phyloP scores from a whole-genome alignment of 352 stramenopile genomes.

The Globisporangium ultimum region DNA sequence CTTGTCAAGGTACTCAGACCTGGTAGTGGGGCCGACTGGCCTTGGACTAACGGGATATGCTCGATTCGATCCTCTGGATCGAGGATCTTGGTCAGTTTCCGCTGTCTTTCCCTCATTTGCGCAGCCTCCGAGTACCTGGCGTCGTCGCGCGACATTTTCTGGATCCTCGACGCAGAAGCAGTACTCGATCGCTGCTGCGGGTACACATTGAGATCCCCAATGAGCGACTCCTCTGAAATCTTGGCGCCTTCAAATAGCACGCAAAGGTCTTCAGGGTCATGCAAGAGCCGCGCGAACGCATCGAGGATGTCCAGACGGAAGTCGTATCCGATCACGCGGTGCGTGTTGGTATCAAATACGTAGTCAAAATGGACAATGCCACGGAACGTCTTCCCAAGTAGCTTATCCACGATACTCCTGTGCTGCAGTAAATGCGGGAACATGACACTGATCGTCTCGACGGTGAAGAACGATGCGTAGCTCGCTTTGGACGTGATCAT shows the following conservation, averaged over 20 bases:
- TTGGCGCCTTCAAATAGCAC: constrained; percentile 34
- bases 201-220: constrained; percentile 39
- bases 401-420: constrained; percentile 19
- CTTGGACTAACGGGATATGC: background rate
- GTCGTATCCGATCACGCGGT: constrained; percentile 38
- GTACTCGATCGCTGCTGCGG: background rate
- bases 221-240: constrained; percentile 51
- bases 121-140: constrained; percentile 1
- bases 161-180: background rate
- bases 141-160: constrained; percentile 8
- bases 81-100: constrained; percentile 10
- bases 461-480: constrained; percentile 39
- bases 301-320: constrained; percentile 40
- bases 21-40: constrained; percentile 1
- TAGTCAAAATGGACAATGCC: constrained; percentile 37
- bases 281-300: constrained; percentile 38
- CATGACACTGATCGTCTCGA: constrained; percentile 44
- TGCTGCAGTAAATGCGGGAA: constrained; percentile 40
- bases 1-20: background rate
- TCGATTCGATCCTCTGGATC: constrained; percentile 2
- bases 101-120: background rate
- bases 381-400: constrained; percentile 30
- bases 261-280: constrained; percentile 31
- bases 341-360: constrained; percentile 35
- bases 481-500: constrained; percentile 38